A percentile compares a stretch with the other conserved stretches of the same genome.
These are phyloP conservation scores for Ganoderma lucidum DNA, from an alignment of 1,284 basidiomycete genomes.

Conservation along the genomic window DNA sequence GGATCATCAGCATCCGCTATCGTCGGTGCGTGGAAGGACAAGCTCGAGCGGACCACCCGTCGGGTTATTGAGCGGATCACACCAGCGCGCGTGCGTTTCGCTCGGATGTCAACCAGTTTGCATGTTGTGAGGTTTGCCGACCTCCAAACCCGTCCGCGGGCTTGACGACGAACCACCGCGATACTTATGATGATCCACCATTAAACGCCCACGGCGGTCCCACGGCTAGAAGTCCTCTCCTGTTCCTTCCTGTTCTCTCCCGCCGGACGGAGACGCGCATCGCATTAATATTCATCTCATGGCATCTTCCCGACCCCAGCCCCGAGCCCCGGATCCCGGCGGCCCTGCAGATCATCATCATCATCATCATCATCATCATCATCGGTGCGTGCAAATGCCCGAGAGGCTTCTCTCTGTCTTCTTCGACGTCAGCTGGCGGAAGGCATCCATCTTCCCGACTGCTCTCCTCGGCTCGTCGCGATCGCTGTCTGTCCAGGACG, in stretches of 20 bases:
- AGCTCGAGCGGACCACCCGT: too few species aligned
- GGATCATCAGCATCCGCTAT: background rate
- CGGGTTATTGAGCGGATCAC: background rate
- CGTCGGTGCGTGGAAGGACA: background rate
- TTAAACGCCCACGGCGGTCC: background rate
- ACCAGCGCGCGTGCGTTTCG: background rate
- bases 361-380: background rate
- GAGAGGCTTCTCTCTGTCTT: background rate
- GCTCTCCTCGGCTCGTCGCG: background rate
- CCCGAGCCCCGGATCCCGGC: background rate
- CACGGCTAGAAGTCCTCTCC: background rate
- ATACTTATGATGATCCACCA: background rate
- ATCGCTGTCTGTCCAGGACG: background rate
- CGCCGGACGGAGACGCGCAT: background rate
- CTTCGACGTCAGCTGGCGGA: background rate
- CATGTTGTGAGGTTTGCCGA: background rate
- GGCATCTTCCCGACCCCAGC: background rate
- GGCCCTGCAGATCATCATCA: constrained; percentile 3
- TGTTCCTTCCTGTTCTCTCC: background rate
- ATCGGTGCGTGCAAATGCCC: background rate
- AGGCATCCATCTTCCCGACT: too few species aligned
- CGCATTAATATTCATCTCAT: background rate
- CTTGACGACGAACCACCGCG: background rate
- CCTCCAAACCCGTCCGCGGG: background rate
- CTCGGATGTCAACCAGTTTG: too few species aligned